A percentile compares a stretch with the other conserved stretches of the same genome.
Evolutionary conservation across 139 green algal genomes (phyloP).

Genomic region (Micractinium sp.): DNA sequence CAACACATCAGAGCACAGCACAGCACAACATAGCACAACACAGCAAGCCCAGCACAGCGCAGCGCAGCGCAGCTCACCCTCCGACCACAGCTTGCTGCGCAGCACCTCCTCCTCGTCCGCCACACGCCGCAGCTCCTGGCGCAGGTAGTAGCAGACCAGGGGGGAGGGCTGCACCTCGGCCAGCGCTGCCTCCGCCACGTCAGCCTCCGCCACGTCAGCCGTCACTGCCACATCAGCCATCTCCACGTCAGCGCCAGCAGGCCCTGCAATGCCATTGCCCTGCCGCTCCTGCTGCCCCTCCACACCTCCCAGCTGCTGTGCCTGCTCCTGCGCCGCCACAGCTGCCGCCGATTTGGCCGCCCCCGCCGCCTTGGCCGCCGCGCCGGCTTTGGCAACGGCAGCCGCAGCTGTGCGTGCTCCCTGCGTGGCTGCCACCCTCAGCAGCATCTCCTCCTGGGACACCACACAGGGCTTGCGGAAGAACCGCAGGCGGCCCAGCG

Average conservation of each 20-base stretch:
- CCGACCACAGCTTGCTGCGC: constrained; percentile 66
- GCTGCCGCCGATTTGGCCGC: neutral
- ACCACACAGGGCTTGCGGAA: constrained; percentile 36
- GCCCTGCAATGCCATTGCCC: neutral
- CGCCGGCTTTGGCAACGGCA: too few species aligned
- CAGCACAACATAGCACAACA: neutral
- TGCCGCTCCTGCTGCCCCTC: neutral
- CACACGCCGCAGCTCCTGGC: constrained; percentile 65
- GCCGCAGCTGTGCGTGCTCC: neutral
- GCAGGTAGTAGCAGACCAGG: constrained; percentile 49
- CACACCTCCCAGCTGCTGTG: neutral
- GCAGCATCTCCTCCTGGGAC: constrained; percentile 31
- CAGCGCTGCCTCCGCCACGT: neutral
- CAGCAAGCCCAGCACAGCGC: neutral
- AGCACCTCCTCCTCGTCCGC: constrained; percentile 62
- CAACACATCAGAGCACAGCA: neutral
- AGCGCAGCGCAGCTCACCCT: neutral
- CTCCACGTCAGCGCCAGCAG: neutral
- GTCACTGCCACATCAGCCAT: neutral
- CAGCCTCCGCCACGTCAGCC: neutral
- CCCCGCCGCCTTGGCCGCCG: constrained; percentile 8
- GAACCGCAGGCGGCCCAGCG: constrained; percentile 51
- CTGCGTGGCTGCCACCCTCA: constrained; percentile 9
- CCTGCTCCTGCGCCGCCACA: neutral
- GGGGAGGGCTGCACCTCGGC: neutral